Base-by-base conservation (phyloP, 2,329 filamentous ascomycete species). In the Botrytis medusae region DNA sequence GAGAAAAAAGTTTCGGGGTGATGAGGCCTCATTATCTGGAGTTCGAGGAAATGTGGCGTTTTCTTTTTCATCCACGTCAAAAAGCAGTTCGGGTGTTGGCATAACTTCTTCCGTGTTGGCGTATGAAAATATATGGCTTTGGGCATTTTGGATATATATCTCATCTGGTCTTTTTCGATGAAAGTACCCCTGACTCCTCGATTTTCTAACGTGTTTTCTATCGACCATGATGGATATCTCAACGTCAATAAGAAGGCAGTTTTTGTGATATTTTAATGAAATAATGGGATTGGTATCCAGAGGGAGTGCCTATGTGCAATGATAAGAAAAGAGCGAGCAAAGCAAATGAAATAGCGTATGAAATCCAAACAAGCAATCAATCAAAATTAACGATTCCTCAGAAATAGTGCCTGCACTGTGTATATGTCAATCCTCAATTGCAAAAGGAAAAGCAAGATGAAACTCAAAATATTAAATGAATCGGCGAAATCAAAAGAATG, bases 321-420 rank as follows among this genome's bases (percentile, higher is more conserved):
- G 34, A 42, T 62, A 63, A 18, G 1, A 29, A 22, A 29, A 29
- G 6, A 62, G 25, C 25, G 8, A 22, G 37, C 37, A 37, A 37
- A 8, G 9, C 18, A 44, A 63, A 44, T 44, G 46, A 67, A 51
- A 51, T 10, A 25, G 63, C 29, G 42, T 34, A 25, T 29, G 29
- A 46, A 64, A 29, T 1, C 9, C 22, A 65, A 37, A 25, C 8
- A 37, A 51, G 48, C 25, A 40, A 67, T 51, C 14, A 37, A 34
- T 54, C 32, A 51, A 51, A 57, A 18, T 57, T 32, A 57, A 57
- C 8, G n/a, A 57, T 57, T 29, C 44, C 2, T 1, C 20, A 54
- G 2, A 54, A 68, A 68, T 68, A 68, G 64, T 68, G 64, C 64
- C 64, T n/a, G 64, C 64, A 68, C 64, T 68, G 25, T 68, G 22